Evolutionary conservation across 768 basidiomycete species (phyloP).

Genomic region (Rhodotorula babjevae): DNA sequence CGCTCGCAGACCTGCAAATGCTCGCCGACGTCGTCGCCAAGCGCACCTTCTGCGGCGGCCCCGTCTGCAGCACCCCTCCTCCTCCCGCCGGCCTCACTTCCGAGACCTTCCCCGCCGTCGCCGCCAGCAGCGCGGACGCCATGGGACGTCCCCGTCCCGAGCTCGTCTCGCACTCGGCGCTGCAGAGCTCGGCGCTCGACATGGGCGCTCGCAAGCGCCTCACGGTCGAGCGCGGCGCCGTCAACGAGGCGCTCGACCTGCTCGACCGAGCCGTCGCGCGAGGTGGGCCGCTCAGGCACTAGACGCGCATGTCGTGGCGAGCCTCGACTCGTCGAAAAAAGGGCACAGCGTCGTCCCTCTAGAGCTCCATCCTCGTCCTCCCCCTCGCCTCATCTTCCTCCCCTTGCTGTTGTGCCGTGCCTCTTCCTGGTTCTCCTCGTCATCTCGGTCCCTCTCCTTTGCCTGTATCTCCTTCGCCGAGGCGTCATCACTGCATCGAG

Average conservation of each 20-base stretch:
- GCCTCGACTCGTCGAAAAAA: neutral
- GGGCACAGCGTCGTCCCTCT: neutral
- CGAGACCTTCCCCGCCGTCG: neutral
- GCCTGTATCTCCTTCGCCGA: neutral
- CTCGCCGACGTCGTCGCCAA: conserved; percentile 86
- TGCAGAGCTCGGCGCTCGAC: conserved; percentile 28
- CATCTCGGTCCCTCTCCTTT: too few relatives aligned
- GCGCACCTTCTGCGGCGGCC: conserved; percentile 69
- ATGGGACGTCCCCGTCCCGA: neutral
- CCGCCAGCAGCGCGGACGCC: too few relatives aligned
- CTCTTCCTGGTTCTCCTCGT: neutral
- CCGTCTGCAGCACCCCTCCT: conserved; percentile 42
- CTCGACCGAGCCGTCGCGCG: conserved; percentile 36
- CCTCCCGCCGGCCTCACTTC: neutral
- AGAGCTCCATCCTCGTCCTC: too few relatives aligned
- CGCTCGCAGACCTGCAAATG: conserved; percentile 59
- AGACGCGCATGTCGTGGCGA: too few relatives aligned
- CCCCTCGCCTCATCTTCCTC: too few relatives aligned
- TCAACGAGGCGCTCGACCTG: conserved; percentile 42
- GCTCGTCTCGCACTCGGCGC: conserved; percentile 18
- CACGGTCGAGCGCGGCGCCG: conserved; percentile 41
- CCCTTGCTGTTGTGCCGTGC: neutral
- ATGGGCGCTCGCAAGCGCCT: conserved; percentile 31
- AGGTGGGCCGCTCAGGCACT: conserved; percentile 13
- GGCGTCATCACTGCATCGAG: too few relatives aligned